Base-by-base conservation (phyloP, 352 stramenopile genomes). In the Phytophthora aleatoria region DNA sequence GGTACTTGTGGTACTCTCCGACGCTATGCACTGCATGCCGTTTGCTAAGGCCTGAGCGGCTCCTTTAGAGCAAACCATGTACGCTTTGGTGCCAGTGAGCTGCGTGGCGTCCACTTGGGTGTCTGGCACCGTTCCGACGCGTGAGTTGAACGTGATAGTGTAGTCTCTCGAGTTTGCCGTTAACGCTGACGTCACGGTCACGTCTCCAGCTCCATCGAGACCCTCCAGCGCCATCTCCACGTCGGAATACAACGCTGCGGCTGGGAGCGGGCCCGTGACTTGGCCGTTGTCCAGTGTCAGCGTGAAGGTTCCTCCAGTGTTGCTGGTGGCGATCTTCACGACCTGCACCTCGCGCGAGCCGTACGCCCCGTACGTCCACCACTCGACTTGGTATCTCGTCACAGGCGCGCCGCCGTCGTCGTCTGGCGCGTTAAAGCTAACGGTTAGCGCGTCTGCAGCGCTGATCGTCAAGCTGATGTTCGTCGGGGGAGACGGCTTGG, bases 371-470 rank as follows among this genome's bases (percentile, higher is more conserved):
- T 79, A 72, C 0, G 70, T 77, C 83, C 84, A 95, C 85, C 83
- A 96, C 56, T 99, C 94, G 24, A 98, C 87, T 59, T 82, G 71
- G 65, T 96, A 99, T 30, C 67, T 67, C 8, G 85, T 89, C 12
- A 98, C 82, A 5, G 67, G 63, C 0, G 91, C 78, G 6, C 96
- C 96, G 33, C 95, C 95, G 61, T 97, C 86, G 31, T 97, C 85
- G 8, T 77, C 38, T 0, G 95, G 92, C 2, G 79, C 71, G 30
- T 69, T 79, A 67, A 97, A 99, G n/a, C 73, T 83, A 20, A 98
- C 74, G 5, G 77, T 79, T 11, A 99, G 83, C 8, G 73, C 68
- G 26, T 92, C 53, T 36, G 55, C 67, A 9, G 63, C 74, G 28
- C 73, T 71, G 13, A 94, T 92, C 0, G 61, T 57, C 5, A 95